Percentiles rank a stretch among this genome's conserved stretches.
These are phyloP conservation scores for Pseudoturritis turrita DNA, from an alignment of 345 rosid species.

Conservation along the genomic window DNA sequence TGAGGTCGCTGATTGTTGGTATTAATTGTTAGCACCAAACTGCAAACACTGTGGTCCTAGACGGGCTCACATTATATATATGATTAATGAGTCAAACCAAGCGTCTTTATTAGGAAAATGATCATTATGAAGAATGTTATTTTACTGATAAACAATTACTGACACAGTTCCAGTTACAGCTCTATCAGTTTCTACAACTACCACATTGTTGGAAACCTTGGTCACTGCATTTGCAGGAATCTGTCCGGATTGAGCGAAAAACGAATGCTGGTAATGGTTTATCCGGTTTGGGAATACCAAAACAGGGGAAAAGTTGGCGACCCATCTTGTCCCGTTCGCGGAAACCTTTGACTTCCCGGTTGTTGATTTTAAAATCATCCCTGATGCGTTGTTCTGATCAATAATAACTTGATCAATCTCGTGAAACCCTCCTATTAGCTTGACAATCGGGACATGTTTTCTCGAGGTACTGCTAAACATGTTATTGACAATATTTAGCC, in stretches of 20 bases:
- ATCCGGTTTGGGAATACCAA: constrained; percentile 58
- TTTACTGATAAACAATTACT: constrained; percentile 56
- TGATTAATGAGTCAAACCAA: no score
- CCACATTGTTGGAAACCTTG: constrained; percentile 45
- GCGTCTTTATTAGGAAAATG: no score
- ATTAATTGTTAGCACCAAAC: constrained; percentile 24
- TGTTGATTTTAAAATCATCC: constrained; percentile 58
- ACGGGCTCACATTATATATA: no score
- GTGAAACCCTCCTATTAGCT: constrained; percentile 51
- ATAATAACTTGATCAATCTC: constrained; percentile 54
- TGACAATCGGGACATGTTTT: constrained; percentile 36
- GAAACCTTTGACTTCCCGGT: constrained; percentile 39
- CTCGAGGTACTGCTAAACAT: constrained; percentile 47
- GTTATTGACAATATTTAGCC: constrained; percentile 50
- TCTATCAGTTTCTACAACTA: constrained; percentile 56
- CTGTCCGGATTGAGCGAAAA: constrained; percentile 27
- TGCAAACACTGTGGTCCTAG: not conserved
- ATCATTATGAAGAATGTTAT: not conserved
- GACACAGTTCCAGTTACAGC: constrained; percentile 49
- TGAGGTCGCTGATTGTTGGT: constrained; percentile 71
- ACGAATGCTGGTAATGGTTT: constrained; percentile 54
- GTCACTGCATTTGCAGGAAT: constrained; percentile 43
- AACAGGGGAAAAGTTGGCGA: constrained; percentile 50
- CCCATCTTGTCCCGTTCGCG: constrained; percentile 59
- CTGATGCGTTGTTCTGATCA: constrained; percentile 51